Base-by-base conservation (phyloP, 1,284 basidiomycete genomes). In the Cryptococcus depauperatus region DNA sequence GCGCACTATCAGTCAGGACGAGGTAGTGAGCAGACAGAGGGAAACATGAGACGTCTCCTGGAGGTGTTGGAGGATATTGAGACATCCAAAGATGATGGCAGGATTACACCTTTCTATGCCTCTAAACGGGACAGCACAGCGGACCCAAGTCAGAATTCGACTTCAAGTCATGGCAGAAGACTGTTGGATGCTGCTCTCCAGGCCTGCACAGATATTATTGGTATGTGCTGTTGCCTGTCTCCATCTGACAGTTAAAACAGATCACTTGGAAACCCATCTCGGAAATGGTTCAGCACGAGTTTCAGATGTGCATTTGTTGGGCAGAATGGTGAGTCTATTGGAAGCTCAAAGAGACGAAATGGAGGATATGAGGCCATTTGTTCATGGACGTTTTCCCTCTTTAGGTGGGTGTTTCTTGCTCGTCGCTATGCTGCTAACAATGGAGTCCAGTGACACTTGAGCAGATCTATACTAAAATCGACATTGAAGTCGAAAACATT, bases 271-370 rank as follows among this genome's bases (percentile, higher is more conserved):
- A n/a, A n/a, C n/a, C n/a, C n/a, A n/a, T n/a, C n/a, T n/a, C n/a
- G n/a, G n/a, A n/a, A n/a, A n/a, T n/a, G n/a, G 8, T 7, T 18
- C 25, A 23, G 25, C 19, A 22, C 25, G 38, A 22, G 35, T 26
- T 16, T 13, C 44, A 8, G 32, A 39, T 29, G 16, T 21, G 13
- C 38, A 35, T 19, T 14, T 38, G 11, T 9, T 44, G 14, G 29
- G 16, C 21, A 27, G 44, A 28, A 41, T 57, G 5, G 41, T 51
- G 3, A 22, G 23, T 9, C 39, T 61, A 1, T 41, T 61, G 3
- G 51, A 58, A 33, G 54, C 59, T 14, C 59, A 61, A 35, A 29
- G 44, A 23, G 47, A 50, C 14, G 57, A 61, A 29, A 28, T 61
- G 32, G 14, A 44, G 3, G 54, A 55, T 27, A 39, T 56, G 19